Percentiles rank a stretch among this genome's conserved stretches.
These are phyloP conservation scores for Brassica juncea DNA, from an alignment of 345 rosid species.

Conservation along the genomic window DNA sequence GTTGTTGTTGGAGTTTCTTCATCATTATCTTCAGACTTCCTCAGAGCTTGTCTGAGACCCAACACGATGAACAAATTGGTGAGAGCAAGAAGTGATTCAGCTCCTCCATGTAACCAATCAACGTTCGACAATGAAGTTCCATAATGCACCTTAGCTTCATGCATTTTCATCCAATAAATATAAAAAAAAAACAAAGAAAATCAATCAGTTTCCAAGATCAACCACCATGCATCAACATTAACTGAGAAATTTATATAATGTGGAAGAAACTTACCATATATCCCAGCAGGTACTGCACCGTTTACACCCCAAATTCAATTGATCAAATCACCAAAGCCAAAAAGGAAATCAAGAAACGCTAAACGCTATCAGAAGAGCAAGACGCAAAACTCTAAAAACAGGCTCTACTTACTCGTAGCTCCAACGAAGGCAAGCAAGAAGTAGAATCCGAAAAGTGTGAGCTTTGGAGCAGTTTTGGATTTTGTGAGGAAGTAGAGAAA, in stretches of 20 bases:
- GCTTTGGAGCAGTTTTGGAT: slow-evolving; percentile 81
- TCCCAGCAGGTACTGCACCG: slow-evolving; percentile 78
- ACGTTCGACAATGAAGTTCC: slow-evolving; percentile 90
- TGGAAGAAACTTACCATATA: slow-evolving; percentile 59
- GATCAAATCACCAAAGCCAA: slow-evolving; percentile 30
- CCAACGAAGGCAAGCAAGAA: slow-evolving; percentile 91
- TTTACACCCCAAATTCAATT: background rate
- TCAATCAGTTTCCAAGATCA: background rate
- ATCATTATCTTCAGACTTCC: slow-evolving; percentile 39
- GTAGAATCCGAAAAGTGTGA: slow-evolving; percentile 90
- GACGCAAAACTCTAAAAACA: slow-evolving; percentile 9
- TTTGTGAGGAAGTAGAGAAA: slow-evolving; percentile 89
- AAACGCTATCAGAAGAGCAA: background rate
- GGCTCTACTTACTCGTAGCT: slow-evolving; percentile 67
- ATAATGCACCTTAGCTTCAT: slow-evolving; percentile 84
- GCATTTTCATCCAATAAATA: slow-evolving; percentile 26
- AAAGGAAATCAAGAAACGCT: slow-evolving; percentile 29
- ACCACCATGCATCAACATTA: slow-evolving; percentile 14
- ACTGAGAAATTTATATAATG: background rate
- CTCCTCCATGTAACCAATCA: slow-evolving; percentile 96
- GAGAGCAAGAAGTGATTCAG: slow-evolving; percentile 81
- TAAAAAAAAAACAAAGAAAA: slow-evolving; percentile 17
- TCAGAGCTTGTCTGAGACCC: slow-evolving; percentile 82
- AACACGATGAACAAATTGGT: slow-evolving; percentile 84
- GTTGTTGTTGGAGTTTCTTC: background rate